phyloP scores from a whole-genome alignment of 2,329 filamentous ascomycete species.

The Beauveria sp. region DNA sequence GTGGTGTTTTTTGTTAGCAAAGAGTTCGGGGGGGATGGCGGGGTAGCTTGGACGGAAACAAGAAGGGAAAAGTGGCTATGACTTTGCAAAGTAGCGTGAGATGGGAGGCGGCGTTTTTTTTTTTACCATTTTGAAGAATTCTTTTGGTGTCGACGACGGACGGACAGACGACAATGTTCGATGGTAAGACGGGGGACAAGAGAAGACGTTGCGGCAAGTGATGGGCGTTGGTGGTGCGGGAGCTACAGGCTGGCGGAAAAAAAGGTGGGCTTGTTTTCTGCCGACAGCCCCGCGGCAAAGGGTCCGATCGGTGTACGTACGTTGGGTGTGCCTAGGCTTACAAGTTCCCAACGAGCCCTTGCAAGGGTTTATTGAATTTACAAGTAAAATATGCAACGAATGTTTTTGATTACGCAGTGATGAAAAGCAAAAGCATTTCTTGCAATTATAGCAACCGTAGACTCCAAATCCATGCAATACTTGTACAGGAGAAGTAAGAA shows the following conservation, averaged over 20 bases:
- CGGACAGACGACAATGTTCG: no score
- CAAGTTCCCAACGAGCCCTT: neutral
- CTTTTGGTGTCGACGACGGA: no score
- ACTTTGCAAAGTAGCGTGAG: no score
- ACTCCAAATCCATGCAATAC: neutral
- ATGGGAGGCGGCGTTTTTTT: neutral
- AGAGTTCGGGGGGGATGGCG: neutral
- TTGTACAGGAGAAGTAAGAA: neutral
- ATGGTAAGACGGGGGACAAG: no score
- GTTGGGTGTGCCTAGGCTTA: neutral
- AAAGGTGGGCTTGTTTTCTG: slow-evolving; percentile 1
- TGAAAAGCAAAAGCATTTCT: neutral
- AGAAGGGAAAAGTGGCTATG: no score
- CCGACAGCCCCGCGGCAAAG: neutral
- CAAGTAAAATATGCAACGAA: no score
- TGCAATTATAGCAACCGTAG: neutral
- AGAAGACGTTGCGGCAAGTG: neutral
- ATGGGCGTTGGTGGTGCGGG: neutral
- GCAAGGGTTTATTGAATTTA: neutral
- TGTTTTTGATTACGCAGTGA: no score
- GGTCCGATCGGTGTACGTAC: neutral
- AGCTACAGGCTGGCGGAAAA: neutral
- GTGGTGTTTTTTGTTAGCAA: neutral
- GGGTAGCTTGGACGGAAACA: neutral
- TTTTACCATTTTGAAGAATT: neutral